Evolutionary conservation across 768 basidiomycete genomes (phyloP).

Genomic region (Boletus speciosus): DNA sequence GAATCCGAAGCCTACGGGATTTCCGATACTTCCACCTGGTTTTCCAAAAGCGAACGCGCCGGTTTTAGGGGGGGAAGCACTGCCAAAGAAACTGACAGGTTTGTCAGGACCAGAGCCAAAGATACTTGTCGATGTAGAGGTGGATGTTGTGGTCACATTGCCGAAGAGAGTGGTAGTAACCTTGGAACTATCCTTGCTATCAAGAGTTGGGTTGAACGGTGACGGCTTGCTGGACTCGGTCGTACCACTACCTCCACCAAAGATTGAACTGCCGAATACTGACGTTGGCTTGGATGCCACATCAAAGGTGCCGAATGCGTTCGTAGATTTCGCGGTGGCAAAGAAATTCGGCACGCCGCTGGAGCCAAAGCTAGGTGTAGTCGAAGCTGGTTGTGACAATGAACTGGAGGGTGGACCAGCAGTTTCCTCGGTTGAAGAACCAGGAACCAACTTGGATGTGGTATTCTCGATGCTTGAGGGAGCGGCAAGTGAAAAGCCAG

Average conservation of each 20-base stretch:
- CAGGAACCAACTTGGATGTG: constrained; percentile 2
- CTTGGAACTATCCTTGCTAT: constrained; percentile 16
- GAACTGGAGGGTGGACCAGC: constrained; percentile 4
- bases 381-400: constrained; percentile 9
- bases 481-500: constrained; percentile 19
- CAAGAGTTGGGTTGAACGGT: constrained; percentile 8
- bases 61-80: constrained; percentile 25
- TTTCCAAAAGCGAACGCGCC: constrained; percentile 29
- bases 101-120: constrained; percentile 25
- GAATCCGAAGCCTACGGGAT: constrained; percentile 61
- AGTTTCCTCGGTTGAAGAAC: constrained; percentile 9
- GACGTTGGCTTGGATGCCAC: constrained; percentile 20
- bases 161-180: constrained; percentile 18
- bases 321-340: constrained; percentile 13
- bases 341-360: constrained; percentile 24
- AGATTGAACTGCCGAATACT: constrained; percentile 25
- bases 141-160: constrained; percentile 6
- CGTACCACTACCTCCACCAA: constrained; percentile 18
- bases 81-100: constrained; percentile 28
- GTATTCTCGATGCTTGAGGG: constrained; percentile 8
- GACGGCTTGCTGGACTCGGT: constrained; percentile 16
- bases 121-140: constrained; percentile 13
- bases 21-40: constrained; percentile 50
- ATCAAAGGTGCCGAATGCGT: constrained; percentile 21
- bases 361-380: constrained; percentile 15